Percentiles rank a stretch among this genome's conserved stretches.
phyloP scores from a whole-genome alignment of 495 filamentous ascomycete species.

The Podospora pseudocomata region DNA sequence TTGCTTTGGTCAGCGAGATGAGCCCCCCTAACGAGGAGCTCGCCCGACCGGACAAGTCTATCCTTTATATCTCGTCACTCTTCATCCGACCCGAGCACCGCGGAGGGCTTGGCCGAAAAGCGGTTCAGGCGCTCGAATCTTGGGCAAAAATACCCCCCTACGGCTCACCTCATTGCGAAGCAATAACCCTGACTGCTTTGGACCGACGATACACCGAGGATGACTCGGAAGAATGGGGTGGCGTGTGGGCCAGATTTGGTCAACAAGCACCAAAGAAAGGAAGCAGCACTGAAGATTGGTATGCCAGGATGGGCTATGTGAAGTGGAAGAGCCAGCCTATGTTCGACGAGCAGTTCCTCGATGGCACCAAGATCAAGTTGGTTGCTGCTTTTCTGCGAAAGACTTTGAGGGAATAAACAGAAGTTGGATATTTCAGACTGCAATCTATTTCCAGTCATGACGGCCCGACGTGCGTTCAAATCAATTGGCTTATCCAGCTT shows the following conservation, averaged over 20 bases:
- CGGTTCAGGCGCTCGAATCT: slow-evolving; percentile 1
- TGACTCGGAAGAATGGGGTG: slow-evolving; percentile 11
- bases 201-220: slow-evolving; percentile 13
- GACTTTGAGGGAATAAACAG: neutral
- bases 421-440: no score
- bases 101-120: neutral
- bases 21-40: slow-evolving; percentile 1
- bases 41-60: neutral
- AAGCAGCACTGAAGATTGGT: slow-evolving; percentile 16
- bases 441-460: no score
- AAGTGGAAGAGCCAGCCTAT: slow-evolving; percentile 13
- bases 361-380: slow-evolving; percentile 11
- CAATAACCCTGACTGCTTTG: slow-evolving; percentile 9
- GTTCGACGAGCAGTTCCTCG: slow-evolving; percentile 1
- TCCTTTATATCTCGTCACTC: slow-evolving; percentile 1
- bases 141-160: slow-evolving; percentile 7
- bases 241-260: neutral
- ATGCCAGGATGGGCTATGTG: slow-evolving; percentile 18
- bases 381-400: slow-evolving; percentile 10
- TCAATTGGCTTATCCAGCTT: no score
- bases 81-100: slow-evolving; percentile 10
- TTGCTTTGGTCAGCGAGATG: slow-evolving; percentile 1
- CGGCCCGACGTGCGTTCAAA: no score
- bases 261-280: slow-evolving; percentile 5
- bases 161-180: slow-evolving; percentile 5